phyloP scores from a whole-genome alignment of 306 rosid species.

The Cyamopsis tetragonoloba region DNA sequence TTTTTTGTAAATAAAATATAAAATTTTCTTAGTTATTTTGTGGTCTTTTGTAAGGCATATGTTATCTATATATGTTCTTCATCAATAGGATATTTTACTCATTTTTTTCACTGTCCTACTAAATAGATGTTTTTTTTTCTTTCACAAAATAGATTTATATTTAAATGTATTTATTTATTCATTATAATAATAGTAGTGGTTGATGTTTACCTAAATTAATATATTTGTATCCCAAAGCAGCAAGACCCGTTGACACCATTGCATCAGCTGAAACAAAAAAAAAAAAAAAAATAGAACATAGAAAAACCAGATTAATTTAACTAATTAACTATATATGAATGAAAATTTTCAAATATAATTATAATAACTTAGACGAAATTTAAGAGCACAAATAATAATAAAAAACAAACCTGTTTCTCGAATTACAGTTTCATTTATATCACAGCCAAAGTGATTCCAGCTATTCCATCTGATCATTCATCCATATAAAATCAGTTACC shows the following conservation, averaged over 20 bases:
- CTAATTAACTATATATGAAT: background rate
- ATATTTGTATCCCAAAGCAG: conserved; percentile 53
- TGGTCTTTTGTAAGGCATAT: too few relatives aligned
- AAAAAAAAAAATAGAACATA: background rate
- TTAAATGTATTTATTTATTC: background rate
- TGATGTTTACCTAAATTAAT: conserved; percentile 44
- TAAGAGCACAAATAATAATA: too few relatives aligned
- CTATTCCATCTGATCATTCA: conserved; percentile 48
- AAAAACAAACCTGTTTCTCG: conserved; percentile 46
- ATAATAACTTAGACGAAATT: too few relatives aligned
- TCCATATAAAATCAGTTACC: too few relatives aligned
- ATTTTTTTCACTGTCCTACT: too few relatives aligned
- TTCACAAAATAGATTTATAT: too few relatives aligned
- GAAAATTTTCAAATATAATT: too few relatives aligned
- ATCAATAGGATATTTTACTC: too few relatives aligned
- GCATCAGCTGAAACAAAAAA: conserved; percentile 49
- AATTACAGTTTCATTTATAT: conserved; percentile 46
- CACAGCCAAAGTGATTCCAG: conserved; percentile 62
- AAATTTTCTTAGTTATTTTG: too few relatives aligned
- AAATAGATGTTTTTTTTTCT: background rate
- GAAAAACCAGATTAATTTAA: background rate
- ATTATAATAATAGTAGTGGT: background rate
- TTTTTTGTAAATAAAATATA: too few relatives aligned
- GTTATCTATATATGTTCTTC: too few relatives aligned
- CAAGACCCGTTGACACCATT: conserved; percentile 62